Base-by-base conservation (phyloP, 148 eudicot species). In the Bassia scoparia region DNA sequence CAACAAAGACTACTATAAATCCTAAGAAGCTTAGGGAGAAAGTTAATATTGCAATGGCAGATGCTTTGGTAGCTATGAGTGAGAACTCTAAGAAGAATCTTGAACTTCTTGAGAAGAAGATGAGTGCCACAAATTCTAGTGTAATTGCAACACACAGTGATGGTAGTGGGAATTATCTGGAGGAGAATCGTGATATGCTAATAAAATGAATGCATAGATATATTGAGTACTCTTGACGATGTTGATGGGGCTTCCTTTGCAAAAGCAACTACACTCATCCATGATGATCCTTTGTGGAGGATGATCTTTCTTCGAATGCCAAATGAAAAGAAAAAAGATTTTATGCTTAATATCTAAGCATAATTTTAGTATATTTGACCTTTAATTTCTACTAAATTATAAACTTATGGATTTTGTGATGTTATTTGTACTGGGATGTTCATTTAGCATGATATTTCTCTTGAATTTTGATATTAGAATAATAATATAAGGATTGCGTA, bases 11-110 rank as follows among this genome's bases (percentile, higher is more conserved):
- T n/a, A 46, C 24, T 46, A 55, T 67, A 2, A 67, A 44, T 67
- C 53, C 34, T 13, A 44, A 53, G 41, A 69, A 53, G 34, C 17
- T 53, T 0, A 69, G 61, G 23, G 58, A 27, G 58, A 49, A 18
- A 2, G 72, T 18, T 21, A 30, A 69, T 46, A 23, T 12, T 3
- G 61, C 61, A 29, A 46, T 69, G 72, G 72, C 33, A 9, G 27
- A 69, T 49, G 72, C 46, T 4, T 31, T 69, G 17, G 43, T 33
- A 17, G 9, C 72, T 30, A 43, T 49, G 52, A 46, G 59, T 27
- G 71, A 68, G 17, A 68, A 27, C 20, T 48, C 59, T 31, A 49
- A 68, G 59, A 68, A 69, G 27, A 49, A 69, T 3, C 18, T 69
- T 30, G 61, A 52, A 50, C 21, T 69, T 49, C 1, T 48, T 18